A percentile compares a stretch with the other conserved stretches of the same genome.
These are phyloP conservation scores for Mimosa pudica DNA, from an alignment of 306 rosid species.

Conservation along the genomic window DNA sequence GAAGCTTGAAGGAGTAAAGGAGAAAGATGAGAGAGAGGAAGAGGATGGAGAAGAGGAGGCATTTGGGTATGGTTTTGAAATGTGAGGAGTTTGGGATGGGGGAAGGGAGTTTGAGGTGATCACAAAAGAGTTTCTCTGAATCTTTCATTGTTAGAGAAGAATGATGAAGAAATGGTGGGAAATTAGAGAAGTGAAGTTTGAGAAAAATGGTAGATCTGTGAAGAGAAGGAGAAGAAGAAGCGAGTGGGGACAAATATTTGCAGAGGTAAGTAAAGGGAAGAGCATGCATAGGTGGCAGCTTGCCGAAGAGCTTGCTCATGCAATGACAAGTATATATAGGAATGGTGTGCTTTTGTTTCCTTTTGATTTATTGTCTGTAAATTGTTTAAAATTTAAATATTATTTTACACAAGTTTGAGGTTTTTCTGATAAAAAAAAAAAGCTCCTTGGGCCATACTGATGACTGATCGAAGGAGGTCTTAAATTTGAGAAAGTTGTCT, in stretches of 20 bases:
- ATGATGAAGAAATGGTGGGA: background rate
- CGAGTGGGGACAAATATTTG: background rate
- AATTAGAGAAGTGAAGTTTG: background rate
- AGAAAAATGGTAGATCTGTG: background rate
- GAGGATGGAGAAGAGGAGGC: slow-evolving; percentile 68
- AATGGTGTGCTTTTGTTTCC: background rate
- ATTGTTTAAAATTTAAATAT: background rate
- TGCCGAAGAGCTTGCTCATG: background rate
- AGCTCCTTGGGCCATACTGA: background rate
- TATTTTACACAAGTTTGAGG: background rate
- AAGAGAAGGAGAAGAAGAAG: background rate
- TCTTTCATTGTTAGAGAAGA: slow-evolving; percentile 37
- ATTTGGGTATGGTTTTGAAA: slow-evolving; percentile 50
- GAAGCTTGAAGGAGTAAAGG: slow-evolving; percentile 76
- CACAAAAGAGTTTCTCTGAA: slow-evolving; percentile 68
- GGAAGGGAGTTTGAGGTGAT: slow-evolving; percentile 54
- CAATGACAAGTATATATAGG: background rate
- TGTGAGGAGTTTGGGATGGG: slow-evolving; percentile 39
- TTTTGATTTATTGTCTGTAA: background rate
- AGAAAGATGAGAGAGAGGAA: slow-evolving; percentile 72
- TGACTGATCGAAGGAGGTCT: background rate
- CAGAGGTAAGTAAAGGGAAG: background rate
- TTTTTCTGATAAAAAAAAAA: background rate
- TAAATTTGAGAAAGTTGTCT: too few species aligned
- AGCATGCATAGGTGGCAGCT: slow-evolving; percentile 22